A percentile compares a stretch with the other conserved stretches of the same genome.
phyloP scores from a whole-genome alignment of 768 basidiomycete species.

The Russula brevipes region DNA sequence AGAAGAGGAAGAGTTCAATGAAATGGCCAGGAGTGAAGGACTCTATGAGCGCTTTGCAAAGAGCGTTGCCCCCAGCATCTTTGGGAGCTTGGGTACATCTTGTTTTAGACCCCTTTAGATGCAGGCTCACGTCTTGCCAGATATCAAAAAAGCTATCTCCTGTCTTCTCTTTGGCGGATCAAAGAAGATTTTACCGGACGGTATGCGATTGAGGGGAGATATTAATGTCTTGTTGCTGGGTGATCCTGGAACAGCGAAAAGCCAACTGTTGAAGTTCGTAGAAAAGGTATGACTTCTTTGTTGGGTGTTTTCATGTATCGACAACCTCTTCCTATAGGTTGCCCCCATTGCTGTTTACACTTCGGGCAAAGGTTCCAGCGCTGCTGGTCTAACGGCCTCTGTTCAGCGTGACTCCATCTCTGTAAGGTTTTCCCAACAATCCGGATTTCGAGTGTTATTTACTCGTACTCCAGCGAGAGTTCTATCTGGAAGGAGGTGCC shows the following conservation, averaged over 20 bases:
- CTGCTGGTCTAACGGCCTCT: constrained; percentile 95
- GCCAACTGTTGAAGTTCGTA: constrained; percentile 96
- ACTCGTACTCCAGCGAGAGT: constrained; percentile 66
- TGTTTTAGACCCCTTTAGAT: not conserved
- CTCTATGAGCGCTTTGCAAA: constrained; percentile 92
- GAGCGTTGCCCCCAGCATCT: constrained; percentile 96
- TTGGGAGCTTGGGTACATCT: constrained; percentile 75
- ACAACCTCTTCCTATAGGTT: constrained; percentile 45
- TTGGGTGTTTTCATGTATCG: not conserved
- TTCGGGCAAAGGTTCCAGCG: constrained; percentile 96
- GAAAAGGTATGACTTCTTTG: constrained; percentile 60
- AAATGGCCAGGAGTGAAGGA: constrained; percentile 81
- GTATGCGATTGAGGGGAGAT: constrained; percentile 94
- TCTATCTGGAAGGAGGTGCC: constrained; percentile 97
- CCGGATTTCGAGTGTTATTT: not conserved
- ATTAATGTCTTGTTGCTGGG: constrained; percentile 96
- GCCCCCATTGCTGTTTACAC: constrained; percentile 98
- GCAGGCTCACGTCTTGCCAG: constrained; percentile 37
- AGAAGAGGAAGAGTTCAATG: constrained; percentile 94
- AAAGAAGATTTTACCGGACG: constrained; percentile 94
- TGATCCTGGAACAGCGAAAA: constrained; percentile 98
- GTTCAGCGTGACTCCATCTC: constrained; percentile 92
- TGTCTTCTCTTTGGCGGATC: constrained; percentile 97
- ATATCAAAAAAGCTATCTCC: constrained; percentile 96
- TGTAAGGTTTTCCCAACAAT: constrained; percentile 44